Conservation (phyloP, 768 basidiomycete genomes). For the Trichaptum fuscoviolaceum region DNA sequence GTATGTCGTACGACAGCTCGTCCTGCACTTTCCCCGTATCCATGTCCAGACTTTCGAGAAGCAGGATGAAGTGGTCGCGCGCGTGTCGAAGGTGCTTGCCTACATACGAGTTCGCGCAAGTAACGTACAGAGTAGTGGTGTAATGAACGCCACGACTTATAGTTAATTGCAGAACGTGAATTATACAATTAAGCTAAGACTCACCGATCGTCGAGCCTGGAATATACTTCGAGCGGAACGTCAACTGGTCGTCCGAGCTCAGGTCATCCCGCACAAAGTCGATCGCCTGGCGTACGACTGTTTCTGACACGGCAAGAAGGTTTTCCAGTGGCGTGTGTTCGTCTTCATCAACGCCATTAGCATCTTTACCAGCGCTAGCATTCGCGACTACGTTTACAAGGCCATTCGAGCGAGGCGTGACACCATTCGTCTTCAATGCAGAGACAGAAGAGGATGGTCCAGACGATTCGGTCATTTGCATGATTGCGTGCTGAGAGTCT, state of each 20-base stretch:
- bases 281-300: constrained; percentile 66
- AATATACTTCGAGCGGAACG: constrained; percentile 60
- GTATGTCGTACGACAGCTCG: constrained; percentile 68
- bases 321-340: constrained; percentile 33
- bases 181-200: constrained; percentile 6
- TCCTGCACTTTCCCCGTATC: constrained; percentile 36
- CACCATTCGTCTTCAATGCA: neutral
- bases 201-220: constrained; percentile 87
- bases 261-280: constrained; percentile 65
- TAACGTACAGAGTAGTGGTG: constrained; percentile 6
- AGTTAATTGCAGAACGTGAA: neutral
- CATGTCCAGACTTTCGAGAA: constrained; percentile 44
- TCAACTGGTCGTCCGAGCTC: constrained; percentile 64
- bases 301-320: constrained; percentile 61
- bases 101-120: constrained; percentile 22
- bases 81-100: constrained; percentile 87
- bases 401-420: neutral
- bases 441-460: neutral
- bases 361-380: neutral
- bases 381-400: neutral
- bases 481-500: neutral
- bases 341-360: neutral
- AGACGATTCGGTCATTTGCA: constrained; percentile 1
- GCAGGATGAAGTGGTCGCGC: constrained; percentile 72
- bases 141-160: neutral